Conservation (phyloP, 768 basidiomycete species). For the Psilocybe sp. region DNA sequence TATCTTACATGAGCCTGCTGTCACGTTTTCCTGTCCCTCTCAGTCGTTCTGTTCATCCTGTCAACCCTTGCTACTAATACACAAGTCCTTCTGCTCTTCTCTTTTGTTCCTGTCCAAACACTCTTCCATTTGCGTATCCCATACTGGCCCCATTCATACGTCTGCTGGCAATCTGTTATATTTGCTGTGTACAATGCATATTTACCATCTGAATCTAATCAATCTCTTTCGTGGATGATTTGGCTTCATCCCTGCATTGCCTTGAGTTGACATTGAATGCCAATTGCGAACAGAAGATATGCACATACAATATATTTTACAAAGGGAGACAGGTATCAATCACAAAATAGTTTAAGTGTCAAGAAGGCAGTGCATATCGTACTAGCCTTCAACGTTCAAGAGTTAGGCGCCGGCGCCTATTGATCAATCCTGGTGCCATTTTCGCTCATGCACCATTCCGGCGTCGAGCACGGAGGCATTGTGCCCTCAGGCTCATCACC, state of each 20-base stretch:
- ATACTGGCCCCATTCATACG: too few relatives aligned
- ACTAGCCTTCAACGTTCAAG: background rate
- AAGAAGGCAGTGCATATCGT: background rate
- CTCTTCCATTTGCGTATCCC: too few relatives aligned
- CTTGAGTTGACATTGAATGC: background rate
- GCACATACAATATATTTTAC: too few relatives aligned
- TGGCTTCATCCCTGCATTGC: background rate
- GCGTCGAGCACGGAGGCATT: constrained; percentile 53
- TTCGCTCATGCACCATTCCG: constrained; percentile 56
- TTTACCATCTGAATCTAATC: background rate
- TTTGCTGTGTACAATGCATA: too few relatives aligned
- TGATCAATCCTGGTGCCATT: constrained; percentile 45
- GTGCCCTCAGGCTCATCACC: constrained; percentile 63
- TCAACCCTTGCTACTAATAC: background rate
- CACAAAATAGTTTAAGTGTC: background rate
- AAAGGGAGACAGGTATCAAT: background rate
- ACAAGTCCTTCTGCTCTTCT: background rate
- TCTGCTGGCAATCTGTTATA: too few relatives aligned
- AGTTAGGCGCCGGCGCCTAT: background rate
- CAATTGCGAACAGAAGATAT: too few relatives aligned
- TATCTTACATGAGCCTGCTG: too few relatives aligned
- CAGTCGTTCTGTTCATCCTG: background rate
- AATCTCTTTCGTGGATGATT: background rate
- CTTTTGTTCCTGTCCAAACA: background rate
- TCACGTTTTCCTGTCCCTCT: background rate